A percentile compares a stretch with the other conserved stretches of the same genome.
These are phyloP conservation scores for Paecilomyces formosus DNA, from an alignment of 2,329 filamentous ascomycete species.

Conservation along the genomic window DNA sequence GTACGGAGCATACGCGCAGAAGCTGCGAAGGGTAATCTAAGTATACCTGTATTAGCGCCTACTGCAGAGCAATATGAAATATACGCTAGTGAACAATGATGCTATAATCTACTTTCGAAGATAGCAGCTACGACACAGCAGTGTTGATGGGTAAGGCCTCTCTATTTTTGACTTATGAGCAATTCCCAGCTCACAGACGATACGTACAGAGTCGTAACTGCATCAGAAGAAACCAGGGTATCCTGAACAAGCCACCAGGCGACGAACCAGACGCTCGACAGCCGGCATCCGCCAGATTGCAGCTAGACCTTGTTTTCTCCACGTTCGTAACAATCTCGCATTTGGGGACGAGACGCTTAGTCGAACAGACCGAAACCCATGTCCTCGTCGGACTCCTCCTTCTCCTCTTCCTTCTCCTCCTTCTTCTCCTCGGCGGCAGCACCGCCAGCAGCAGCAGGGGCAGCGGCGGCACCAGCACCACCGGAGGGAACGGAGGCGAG, in stretches of 20 bases:
- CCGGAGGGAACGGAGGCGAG: conserved; percentile 96
- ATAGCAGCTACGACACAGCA: neutral
- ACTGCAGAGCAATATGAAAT: neutral
- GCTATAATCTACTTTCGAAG: neutral
- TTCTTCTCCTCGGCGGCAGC: conserved; percentile 54
- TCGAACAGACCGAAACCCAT: conserved; percentile 72
- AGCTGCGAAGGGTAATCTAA: no score
- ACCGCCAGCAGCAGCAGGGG: conserved; percentile 59
- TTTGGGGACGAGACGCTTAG: conserved; percentile 29
- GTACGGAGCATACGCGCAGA: no score
- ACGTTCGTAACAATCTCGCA: conserved; percentile 40
- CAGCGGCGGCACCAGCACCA: conserved; percentile 61
- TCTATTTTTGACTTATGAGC: neutral
- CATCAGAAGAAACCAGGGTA: conserved; percentile 25
- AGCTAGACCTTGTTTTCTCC: conserved; percentile 48
- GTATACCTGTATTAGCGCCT: neutral
- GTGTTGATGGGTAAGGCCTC: neutral
- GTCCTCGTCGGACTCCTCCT: conserved; percentile 66
- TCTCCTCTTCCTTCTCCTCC: conserved; percentile 69
- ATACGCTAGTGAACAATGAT: neutral
- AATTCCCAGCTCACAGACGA: conserved; percentile 18
- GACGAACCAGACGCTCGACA: conserved; percentile 16
- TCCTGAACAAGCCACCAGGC: conserved; percentile 16
- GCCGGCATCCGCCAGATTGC: conserved; percentile 15
- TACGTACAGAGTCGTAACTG: conserved; percentile 27